A percentile compares a stretch with the other conserved stretches of the same genome.
These are phyloP conservation scores for Rachicladosporium sp. DNA, from an alignment of 2,329 filamentous ascomycete species.

Conservation along the genomic window DNA sequence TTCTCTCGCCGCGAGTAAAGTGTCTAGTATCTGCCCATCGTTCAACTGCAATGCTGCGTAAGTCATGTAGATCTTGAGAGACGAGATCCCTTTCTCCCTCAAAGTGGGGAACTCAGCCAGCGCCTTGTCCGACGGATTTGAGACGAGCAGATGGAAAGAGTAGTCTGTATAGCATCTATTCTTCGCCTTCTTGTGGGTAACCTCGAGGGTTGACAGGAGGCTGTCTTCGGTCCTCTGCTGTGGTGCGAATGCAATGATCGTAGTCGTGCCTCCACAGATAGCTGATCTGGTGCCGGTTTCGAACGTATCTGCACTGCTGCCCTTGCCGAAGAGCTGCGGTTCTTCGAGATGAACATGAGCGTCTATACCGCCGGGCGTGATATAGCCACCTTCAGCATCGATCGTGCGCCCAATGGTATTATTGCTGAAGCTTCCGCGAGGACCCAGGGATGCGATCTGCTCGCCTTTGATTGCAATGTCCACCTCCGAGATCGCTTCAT, in stretches of 20 bases:
- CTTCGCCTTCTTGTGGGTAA: conserved; percentile 31
- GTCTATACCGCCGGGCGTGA: no score
- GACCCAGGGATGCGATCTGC: no score
- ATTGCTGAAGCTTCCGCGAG: no score
- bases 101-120: conserved; percentile 26
- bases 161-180: conserved; percentile 39
- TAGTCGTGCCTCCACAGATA: conserved; percentile 38
- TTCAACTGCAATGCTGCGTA: conserved; percentile 28
- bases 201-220: conserved; percentile 31
- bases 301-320: conserved; percentile 24
- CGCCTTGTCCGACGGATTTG: conserved; percentile 24
- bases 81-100: conserved; percentile 26
- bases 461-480: no score
- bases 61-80: conserved; percentile 34
- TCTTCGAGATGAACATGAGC: no score
- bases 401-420: no score
- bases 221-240: conserved; percentile 34
- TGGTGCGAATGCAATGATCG: conserved; percentile 37
- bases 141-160: conserved; percentile 29
- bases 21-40: conserved; percentile 27
- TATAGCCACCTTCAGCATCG: no score
- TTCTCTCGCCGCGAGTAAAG: conserved; percentile 27
- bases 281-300: conserved; percentile 33
- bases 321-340: no score
- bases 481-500: no score